Percentiles rank a stretch among this genome's conserved stretches.
Evolutionary conservation across 2,329 filamentous ascomycete species (phyloP).

Genomic region (Cercospora sp.): DNA sequence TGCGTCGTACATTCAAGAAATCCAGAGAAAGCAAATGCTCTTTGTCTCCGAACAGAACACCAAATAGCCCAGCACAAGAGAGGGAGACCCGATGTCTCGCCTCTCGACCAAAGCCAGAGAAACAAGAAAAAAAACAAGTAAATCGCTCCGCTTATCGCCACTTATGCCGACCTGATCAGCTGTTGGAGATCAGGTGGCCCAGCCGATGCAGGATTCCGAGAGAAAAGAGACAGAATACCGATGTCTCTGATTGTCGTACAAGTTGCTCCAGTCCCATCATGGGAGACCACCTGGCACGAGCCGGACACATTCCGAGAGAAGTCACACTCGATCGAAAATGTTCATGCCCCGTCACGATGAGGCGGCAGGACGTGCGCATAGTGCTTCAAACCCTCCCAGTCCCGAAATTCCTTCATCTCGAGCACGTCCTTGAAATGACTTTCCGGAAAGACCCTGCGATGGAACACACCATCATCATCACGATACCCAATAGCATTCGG

Average conservation of each 20-base stretch:
- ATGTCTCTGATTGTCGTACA: not conserved
- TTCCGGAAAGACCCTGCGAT: no score
- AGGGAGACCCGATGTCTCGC: no score
- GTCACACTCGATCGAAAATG: no score
- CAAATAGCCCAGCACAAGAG: no score
- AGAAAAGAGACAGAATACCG: not conserved
- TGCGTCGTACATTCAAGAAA: not conserved
- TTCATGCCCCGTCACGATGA: no score
- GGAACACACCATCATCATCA: no score
- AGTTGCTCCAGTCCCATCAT: not conserved
- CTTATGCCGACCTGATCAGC: not conserved
- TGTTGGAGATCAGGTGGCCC: not conserved
- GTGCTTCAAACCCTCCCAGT: no score
- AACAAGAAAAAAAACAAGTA: not conserved
- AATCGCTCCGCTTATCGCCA: not conserved
- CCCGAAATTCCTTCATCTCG: no score
- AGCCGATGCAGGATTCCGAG: not conserved
- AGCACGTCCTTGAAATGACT: no score
- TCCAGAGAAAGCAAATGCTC: not conserved
- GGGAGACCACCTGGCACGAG: not conserved
- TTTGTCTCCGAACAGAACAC: no score
- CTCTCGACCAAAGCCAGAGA: not conserved
- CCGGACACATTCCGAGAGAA: not conserved
- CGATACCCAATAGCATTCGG: no score
- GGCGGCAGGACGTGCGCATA: no score